phyloP scores from a whole-genome alignment of 192 early-diverging fungal genomes.

The Rhizophagus clarus region DNA sequence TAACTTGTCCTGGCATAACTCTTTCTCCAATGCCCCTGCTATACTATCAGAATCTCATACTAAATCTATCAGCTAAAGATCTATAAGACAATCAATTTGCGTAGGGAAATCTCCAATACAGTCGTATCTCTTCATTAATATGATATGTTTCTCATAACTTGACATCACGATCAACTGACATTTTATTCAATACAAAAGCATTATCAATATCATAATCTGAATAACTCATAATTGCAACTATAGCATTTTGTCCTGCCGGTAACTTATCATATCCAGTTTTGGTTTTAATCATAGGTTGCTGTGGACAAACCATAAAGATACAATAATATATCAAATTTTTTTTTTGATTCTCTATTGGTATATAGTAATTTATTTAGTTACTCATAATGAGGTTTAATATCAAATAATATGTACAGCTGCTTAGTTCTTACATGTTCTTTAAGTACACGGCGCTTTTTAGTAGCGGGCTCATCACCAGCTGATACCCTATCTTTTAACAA shows the following conservation, averaged over 20 bases:
- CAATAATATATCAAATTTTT: constrained; percentile 92
- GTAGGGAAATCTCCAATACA: constrained; percentile 69
- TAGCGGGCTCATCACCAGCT: no score
- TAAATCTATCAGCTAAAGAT: constrained; percentile 55
- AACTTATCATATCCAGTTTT: constrained; percentile 95
- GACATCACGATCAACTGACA: constrained; percentile 94
- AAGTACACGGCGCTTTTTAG: no score
- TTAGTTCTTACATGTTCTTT: no score
- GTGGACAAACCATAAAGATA: constrained; percentile 96
- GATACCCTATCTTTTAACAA: no score
- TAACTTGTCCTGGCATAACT: constrained; percentile 67
- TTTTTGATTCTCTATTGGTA: constrained; percentile 3
- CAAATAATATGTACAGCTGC: constrained; percentile 15
- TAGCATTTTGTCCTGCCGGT: constrained; percentile 87
- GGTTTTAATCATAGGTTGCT: constrained; percentile 97
- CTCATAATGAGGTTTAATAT: constrained; percentile 16
- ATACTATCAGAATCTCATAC: constrained; percentile 86
- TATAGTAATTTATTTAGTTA: constrained; percentile 19
- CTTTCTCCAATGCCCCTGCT: constrained; percentile 80
- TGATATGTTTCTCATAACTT: constrained; percentile 85
- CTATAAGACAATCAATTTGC: constrained; percentile 32
- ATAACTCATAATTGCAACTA: constrained; percentile 96
- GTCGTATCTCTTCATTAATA: constrained; percentile 88
- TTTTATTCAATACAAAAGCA: constrained; percentile 54
- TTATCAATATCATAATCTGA: constrained; percentile 99